These are phyloP conservation scores for Metschnikowia lachancei DNA, from an alignment of 805 yeast genomes.

Conservation along the genomic window DNA sequence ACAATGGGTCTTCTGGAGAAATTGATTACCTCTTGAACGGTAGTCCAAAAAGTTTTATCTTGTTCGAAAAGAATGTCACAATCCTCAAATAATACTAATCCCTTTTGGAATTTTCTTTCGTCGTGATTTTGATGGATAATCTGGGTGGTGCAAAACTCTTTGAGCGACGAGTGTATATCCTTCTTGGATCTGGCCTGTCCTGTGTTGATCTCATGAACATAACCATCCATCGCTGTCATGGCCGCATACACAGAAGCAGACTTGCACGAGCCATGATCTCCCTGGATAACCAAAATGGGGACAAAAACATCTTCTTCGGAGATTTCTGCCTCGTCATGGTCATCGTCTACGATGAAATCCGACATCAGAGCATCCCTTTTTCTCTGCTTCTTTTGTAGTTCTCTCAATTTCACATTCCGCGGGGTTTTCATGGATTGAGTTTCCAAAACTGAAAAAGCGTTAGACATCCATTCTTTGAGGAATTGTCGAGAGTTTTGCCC, in stretches of 20 bases:
- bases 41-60: constrained; percentile 80
- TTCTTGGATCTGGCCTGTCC: constrained; percentile 71
- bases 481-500: constrained; percentile 20
- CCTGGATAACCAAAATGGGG: constrained; percentile 65
- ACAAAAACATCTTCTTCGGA: constrained; percentile 45
- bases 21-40: constrained; percentile 57
- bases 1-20: constrained; percentile 68
- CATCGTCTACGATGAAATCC: constrained; percentile 41
- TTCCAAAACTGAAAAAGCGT: constrained; percentile 36
- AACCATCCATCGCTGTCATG: constrained; percentile 59
- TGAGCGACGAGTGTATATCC: constrained; percentile 61
- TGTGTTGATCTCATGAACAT: constrained; percentile 77
- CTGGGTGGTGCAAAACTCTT: constrained; percentile 82
- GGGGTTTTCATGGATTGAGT: constrained; percentile 33
- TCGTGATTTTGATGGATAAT: constrained; percentile 54
- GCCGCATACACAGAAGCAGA: constrained; percentile 70
- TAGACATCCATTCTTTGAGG: constrained; percentile 40
- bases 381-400: constrained; percentile 24
- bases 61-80: constrained; percentile 76
- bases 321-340: constrained; percentile 23
- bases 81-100: constrained; percentile 79
- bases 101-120: constrained; percentile 44
- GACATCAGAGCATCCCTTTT: constrained; percentile 23
- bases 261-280: constrained; percentile 76
- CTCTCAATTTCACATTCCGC: constrained; percentile 28